A percentile compares a stretch with the other conserved stretches of the same genome.
Conservation (phyloP, 768 basidiomycete species). For the Lactifluus subvellereus region DNA sequence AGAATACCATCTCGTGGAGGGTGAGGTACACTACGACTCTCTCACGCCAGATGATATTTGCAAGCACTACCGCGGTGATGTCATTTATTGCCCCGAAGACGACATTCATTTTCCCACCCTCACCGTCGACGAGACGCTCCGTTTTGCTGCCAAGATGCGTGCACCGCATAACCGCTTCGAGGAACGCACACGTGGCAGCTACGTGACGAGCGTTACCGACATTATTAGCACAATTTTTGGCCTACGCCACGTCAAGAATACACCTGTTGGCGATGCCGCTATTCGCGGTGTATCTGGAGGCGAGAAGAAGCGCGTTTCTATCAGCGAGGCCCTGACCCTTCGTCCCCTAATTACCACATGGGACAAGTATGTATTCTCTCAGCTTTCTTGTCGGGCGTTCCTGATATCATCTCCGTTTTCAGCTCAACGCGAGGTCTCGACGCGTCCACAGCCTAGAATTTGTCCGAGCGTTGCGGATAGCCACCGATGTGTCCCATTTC, state of each 20-base stretch:
- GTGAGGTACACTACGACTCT: constrained; percentile 72
- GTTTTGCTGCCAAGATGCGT: constrained; percentile 62
- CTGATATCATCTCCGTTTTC: background rate
- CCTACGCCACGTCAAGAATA: constrained; percentile 62
- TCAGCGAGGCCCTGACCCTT: constrained; percentile 62
- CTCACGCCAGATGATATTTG: constrained; percentile 58
- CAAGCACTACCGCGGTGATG: constrained; percentile 69
- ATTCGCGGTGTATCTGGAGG: constrained; percentile 73
- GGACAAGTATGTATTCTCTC: constrained; percentile 54
- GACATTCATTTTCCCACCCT: constrained; percentile 84
- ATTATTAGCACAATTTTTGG: constrained; percentile 67
- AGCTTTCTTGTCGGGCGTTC: background rate
- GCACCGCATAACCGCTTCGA: constrained; percentile 51
- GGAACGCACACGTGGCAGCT: constrained; percentile 39
- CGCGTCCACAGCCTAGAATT: constrained; percentile 57
- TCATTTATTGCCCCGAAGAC: constrained; percentile 77
- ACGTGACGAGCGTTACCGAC: constrained; percentile 42
- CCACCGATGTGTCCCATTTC: constrained; percentile 41
- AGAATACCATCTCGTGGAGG: constrained; percentile 62
- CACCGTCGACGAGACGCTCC: constrained; percentile 71
- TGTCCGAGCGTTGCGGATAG: constrained; percentile 50
- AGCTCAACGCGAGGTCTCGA: constrained; percentile 48
- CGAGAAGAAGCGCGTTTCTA: constrained; percentile 76
- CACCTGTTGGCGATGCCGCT: constrained; percentile 70
- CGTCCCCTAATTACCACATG: constrained; percentile 60